Evolutionary conservation across 306 rosid genomes (phyloP).

Genomic region (Vigna mungo): DNA sequence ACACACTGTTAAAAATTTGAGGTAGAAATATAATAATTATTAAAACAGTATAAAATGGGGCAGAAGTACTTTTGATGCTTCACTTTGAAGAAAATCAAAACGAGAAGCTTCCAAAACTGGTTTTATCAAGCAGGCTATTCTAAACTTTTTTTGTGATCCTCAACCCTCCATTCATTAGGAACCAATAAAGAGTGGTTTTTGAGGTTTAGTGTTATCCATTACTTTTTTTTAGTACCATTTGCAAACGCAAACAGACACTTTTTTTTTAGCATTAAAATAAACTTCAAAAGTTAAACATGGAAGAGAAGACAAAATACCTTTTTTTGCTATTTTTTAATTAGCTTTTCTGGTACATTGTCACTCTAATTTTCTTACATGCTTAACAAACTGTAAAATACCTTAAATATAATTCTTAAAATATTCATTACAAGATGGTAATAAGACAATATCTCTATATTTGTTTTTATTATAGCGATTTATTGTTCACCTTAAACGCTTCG

Average conservation of each 20-base stretch:
- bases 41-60: not conserved
- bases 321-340: too few species aligned
- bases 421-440: not conserved
- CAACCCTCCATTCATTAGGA: slow-evolving; percentile 23
- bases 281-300: not conserved
- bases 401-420: not conserved
- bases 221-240: not conserved
- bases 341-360: not conserved
- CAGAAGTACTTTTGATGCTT: not conserved
- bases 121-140: not conserved
- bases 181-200: slow-evolving; percentile 26
- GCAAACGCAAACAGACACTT: not conserved
- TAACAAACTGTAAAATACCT: not conserved
- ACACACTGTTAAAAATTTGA: too few species aligned
- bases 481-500: not conserved
- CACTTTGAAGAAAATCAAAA: not conserved
- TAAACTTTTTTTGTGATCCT: not conserved
- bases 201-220: not conserved
- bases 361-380: not conserved
- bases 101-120: not conserved
- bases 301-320: not conserved
- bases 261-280: not conserved
- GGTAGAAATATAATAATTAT: too few species aligned
- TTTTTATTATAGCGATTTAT: not conserved
- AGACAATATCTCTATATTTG: not conserved